Conservation (phyloP, 768 basidiomycete species). For the Chalciporus piperatus region DNA sequence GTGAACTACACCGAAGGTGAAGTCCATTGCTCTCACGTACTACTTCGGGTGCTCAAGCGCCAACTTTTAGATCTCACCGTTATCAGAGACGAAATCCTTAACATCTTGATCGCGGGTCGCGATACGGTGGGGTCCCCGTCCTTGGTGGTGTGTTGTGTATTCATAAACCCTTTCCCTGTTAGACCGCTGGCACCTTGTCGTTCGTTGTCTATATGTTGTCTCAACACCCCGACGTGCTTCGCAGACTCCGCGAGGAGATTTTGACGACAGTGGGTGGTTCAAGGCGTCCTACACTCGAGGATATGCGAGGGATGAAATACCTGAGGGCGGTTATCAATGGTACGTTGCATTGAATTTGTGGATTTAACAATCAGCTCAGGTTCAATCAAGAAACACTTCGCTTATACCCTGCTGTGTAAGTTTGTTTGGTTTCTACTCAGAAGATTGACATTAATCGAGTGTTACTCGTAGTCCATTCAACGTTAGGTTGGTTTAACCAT, state of each 20-base stretch:
- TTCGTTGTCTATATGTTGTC: conserved; percentile 29
- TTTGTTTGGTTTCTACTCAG: background rate
- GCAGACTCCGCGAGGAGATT: conserved; percentile 32
- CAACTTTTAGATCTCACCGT: conserved; percentile 25
- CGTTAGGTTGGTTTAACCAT: conserved; percentile 8
- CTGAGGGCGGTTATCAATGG: conserved; percentile 38
- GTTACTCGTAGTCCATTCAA: conserved; percentile 24
- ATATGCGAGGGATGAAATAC: conserved; percentile 39
- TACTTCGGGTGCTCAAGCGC: background rate
- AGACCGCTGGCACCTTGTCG: conserved; percentile 33
- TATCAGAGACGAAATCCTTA: conserved; percentile 36
- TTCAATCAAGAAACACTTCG: conserved; percentile 27
- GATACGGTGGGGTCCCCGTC: conserved; percentile 27
- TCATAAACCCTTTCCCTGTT: background rate
- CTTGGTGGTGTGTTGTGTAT: background rate
- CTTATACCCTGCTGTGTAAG: conserved; percentile 32
- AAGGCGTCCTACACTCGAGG: conserved; percentile 29
- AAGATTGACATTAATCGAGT: background rate
- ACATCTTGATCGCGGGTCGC: conserved; percentile 37
- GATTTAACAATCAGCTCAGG: background rate
- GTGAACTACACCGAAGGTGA: conserved; percentile 30
- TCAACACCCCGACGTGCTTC: conserved; percentile 26
- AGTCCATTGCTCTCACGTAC: background rate
- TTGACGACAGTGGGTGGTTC: conserved; percentile 25
- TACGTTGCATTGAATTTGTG: conserved; percentile 4